Evolutionary conservation across 169 alveolate genomes (phyloP).

Genomic region (Toxoplasma gondii): DNA sequence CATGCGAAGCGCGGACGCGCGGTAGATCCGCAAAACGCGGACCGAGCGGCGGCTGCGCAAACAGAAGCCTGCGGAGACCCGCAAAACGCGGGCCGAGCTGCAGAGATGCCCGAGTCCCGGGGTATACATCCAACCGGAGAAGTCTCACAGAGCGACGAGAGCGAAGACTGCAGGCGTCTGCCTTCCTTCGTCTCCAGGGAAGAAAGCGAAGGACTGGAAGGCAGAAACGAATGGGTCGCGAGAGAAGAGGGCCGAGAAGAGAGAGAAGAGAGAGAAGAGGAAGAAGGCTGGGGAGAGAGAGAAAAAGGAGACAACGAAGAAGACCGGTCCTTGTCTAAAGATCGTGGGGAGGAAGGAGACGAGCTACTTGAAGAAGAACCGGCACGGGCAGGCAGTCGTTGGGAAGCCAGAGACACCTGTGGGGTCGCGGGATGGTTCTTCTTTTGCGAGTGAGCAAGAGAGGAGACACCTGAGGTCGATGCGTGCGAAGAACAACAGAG

Average conservation of each 20-base stretch:
- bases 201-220: neutral
- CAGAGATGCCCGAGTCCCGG: neutral
- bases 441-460: too few species aligned
- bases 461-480: too few species aligned
- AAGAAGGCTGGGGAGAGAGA: neutral
- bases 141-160: neutral
- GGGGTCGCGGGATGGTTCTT: too few species aligned
- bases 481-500: too few species aligned
- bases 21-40: neutral
- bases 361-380: too few species aligned
- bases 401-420: too few species aligned
- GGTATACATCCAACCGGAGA: neutral
- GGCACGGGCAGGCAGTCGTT: too few species aligned
- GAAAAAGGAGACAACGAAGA: neutral
- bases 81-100: neutral
- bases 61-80: too few species aligned
- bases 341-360: too few species aligned
- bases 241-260: neutral
- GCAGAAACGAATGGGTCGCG: neutral
- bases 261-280: conserved; percentile 17
- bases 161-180: neutral
- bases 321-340: neutral
- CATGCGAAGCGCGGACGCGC: neutral
- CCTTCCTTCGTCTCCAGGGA: neutral
- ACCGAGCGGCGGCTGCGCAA: neutral